Percentiles rank a stretch among this genome's conserved stretches.
These are phyloP conservation scores for Colletotrichum graminicola DNA, from an alignment of 2,329 filamentous ascomycete genomes.

Conservation along the genomic window DNA sequence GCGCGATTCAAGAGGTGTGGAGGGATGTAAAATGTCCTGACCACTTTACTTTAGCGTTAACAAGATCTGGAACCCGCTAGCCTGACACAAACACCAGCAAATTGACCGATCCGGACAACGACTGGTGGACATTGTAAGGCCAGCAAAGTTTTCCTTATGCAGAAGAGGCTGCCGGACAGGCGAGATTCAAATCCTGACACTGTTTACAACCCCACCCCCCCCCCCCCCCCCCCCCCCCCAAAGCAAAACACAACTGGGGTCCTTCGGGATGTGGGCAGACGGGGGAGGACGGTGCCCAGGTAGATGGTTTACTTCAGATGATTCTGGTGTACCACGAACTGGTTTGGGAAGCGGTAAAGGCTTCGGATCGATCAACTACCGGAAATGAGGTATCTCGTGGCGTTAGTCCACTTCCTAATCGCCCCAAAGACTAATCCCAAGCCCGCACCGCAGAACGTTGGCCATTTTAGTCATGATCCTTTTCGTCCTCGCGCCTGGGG, in stretches of 20 bases:
- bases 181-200: too few relatives aligned
- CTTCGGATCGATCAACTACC: conserved; percentile 6
- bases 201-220: too few relatives aligned
- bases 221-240: not conserved
- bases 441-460: conserved; percentile 11
- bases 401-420: not conserved
- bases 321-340: not conserved
- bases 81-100: conserved; percentile 27
- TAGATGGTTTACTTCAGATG: not conserved
- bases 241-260: not conserved
- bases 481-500: not conserved
- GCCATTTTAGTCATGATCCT: not conserved
- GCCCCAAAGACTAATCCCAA: conserved; percentile 16
- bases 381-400: not conserved
- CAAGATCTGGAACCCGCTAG: conserved; percentile 33
- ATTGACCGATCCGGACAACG: conserved; percentile 8
- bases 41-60: conserved; percentile 23
- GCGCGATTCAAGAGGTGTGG: not conserved
- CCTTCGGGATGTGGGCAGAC: not conserved
- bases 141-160: conserved; percentile 6
- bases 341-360: conserved; percentile 2
- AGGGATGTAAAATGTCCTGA: not conserved
- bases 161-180: not conserved
- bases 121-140: not conserved
- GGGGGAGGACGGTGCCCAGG: not conserved